Evolutionary conservation across 2,329 filamentous ascomycete species (phyloP).

Genomic region (Verticillium dahliae): DNA sequence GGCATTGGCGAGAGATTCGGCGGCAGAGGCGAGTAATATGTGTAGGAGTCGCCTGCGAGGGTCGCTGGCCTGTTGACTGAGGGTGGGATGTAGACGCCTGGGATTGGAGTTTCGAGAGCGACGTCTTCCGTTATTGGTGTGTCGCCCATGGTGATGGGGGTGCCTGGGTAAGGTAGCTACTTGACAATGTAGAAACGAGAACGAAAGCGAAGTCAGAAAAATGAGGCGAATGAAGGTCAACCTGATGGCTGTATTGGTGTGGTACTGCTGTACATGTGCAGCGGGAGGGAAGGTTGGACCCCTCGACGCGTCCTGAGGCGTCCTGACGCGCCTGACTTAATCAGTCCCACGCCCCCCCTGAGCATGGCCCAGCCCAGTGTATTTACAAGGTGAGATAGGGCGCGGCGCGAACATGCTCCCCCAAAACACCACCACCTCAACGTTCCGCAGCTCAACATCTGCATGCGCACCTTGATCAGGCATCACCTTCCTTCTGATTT

Average conservation of each 20-base stretch:
- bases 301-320: constrained; percentile 16
- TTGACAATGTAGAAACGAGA: not conserved
- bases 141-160: constrained; percentile 28
- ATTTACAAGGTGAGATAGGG: not conserved
- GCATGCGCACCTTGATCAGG: not conserved
- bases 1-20: constrained; percentile 44
- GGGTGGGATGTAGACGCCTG: constrained; percentile 55
- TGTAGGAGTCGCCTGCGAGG: constrained; percentile 60
- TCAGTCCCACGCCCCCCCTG: not conserved
- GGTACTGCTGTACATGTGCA: not conserved
- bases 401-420: not conserved
- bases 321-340: not conserved
- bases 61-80: constrained; percentile 55
- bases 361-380: not conserved
- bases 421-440: not conserved
- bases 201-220: not conserved
- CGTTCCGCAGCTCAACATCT: not conserved
- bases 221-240: not conserved
- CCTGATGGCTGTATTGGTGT: not conserved
- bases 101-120: constrained; percentile 23
- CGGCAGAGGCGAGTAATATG: constrained; percentile 65
- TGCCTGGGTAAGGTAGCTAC: not conserved
- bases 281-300: not conserved
- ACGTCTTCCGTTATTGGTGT: constrained; percentile 26
- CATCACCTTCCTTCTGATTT: not conserved